Conservation (phyloP, 495 filamentous ascomycete genomes). For the Opeltia flavorubescens region DNA sequence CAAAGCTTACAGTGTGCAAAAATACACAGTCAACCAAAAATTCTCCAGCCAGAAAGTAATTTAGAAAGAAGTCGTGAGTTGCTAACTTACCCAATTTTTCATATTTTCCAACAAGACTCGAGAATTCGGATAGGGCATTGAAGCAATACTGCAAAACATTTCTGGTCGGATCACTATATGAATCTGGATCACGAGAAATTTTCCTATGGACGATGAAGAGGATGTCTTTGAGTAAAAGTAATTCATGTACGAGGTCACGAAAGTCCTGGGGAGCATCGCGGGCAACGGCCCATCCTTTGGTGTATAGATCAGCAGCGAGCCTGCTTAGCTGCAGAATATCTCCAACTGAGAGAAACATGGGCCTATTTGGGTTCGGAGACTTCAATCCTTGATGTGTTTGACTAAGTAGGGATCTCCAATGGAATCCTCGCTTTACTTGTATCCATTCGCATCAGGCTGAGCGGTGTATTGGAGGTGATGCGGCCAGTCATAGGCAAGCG, state of each 20-base stretch:
- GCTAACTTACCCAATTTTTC: conserved; percentile 7
- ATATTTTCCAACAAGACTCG: conserved; percentile 5
- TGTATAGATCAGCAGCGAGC: conserved; percentile 7
- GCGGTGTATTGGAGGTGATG: background rate
- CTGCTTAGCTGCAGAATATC: conserved; percentile 2
- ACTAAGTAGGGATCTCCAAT: too few species aligned
- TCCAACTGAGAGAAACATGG: conserved; percentile 3
- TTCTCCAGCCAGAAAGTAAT: background rate
- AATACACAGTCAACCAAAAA: background rate
- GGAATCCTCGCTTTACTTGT: too few species aligned
- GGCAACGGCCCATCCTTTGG: conserved; percentile 6
- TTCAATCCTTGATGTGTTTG: too few species aligned
- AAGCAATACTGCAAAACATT: conserved; percentile 1
- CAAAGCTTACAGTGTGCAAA: background rate
- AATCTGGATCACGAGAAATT: background rate
- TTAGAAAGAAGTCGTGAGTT: background rate
- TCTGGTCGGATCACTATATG: background rate
- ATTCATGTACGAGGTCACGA: background rate
- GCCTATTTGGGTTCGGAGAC: background rate
- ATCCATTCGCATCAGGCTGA: conserved; percentile 1
- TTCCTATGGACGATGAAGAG: conserved; percentile 1
- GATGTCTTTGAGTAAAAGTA: conserved; percentile 3
- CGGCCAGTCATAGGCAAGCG: background rate
- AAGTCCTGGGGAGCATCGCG: conserved; percentile 7
- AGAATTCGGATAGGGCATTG: conserved; percentile 1